Evolutionary conservation across 768 basidiomycete genomes (phyloP), one percentile per base, ranked within the genome.

Genomic region (Clathrus columnatus): DNA sequence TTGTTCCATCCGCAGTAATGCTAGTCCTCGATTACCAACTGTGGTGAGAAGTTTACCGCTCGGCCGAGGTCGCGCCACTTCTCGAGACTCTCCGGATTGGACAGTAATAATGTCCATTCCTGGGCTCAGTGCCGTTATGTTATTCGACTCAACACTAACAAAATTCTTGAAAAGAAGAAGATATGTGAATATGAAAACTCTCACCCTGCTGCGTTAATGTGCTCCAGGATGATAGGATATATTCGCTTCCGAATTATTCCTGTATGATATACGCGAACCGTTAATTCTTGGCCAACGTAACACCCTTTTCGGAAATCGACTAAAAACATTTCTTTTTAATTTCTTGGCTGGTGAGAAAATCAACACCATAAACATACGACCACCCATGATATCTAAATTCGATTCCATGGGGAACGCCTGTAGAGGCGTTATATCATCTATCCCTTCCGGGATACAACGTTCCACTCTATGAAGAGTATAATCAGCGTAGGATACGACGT

Each of bases 301-400:
- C 96, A 99, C 2, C 96, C 96, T 72, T 99, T 99, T 55, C 90
- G 76, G 68, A 96, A 97, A 69, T 97, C 92, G 66, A 98, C 94
- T 86, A 75, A 44, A 50, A 26, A 60, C 23, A 52, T 59, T 26
- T 42, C 42, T 59, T 47, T 58, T 52, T 45, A 54, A 30, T 56
- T 26, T 8, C 56, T 61, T 32, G 60, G 54, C 50, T 41, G 18
- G 44, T 27, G 11, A 63, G 36, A 28, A 51, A 46, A 43, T 1
- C 27, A 17, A 18, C 46, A 50, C 50, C 21, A 48, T 29, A 24
- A n/a, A 75, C 87, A 70, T 63, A 96, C 94, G 72, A 64, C 83
- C 95, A 49, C 93, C 92, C 88, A 97, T 97, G 42, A 87, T 72
- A 66, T 99, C 96, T 61, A 98, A 71, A 68, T 94, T 92, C 6